Evolutionary conservation across 2,329 filamentous ascomycete genomes (phyloP), one percentile per base, ranked within the genome.

Genomic region (Stagonosporopsis vannaccii): DNA sequence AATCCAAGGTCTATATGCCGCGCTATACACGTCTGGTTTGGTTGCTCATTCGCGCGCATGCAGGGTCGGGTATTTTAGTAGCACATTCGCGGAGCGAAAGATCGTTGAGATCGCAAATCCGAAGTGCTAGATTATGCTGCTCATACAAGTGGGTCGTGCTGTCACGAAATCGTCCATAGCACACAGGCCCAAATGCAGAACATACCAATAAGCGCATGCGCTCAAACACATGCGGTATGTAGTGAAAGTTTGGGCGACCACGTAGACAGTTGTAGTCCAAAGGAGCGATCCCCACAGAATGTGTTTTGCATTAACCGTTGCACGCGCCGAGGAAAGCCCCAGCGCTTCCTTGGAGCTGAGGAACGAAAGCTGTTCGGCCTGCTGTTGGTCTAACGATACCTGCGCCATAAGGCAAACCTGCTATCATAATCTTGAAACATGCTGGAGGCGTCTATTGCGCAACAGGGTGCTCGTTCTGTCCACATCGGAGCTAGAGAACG

Each of bases 321-420:
- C 69, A 70, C 70, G 65, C 70, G 71, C 71, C 68, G 70, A 64
- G 61, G 58, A 62, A 67, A 69, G 60, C 60, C 62, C 55, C 66
- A 71, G 67, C 71, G 70, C 69, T 70, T 70, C 68, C 54, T 46
- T 49, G 51, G 57, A 59, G 46, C 54, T 64, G 63, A 59, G 60
- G 60, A 39, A 53, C 40, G 45, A 41, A 37, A 43, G 41, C 45
- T 44, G 43, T 42, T 23, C 56, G 52, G 39, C 26, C 2, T n/a
- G 13, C 30, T 32, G 4, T 13, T 42, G 57, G 57, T 52, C 60
- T 66, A 65, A 60, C 55, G 58, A 62, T 60, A 63, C 59, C 55
- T 59, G 20, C 39, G 39, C 35, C 51, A 55, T 35, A 25, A 58
- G 37, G 56, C 51, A 46, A 59, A 39, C 44, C 46, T 45, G 35